Percentiles rank a stretch among this genome's conserved stretches.
Conservation (phyloP, 1,284 basidiomycete genomes). For the Gomphus bonarii region DNA sequence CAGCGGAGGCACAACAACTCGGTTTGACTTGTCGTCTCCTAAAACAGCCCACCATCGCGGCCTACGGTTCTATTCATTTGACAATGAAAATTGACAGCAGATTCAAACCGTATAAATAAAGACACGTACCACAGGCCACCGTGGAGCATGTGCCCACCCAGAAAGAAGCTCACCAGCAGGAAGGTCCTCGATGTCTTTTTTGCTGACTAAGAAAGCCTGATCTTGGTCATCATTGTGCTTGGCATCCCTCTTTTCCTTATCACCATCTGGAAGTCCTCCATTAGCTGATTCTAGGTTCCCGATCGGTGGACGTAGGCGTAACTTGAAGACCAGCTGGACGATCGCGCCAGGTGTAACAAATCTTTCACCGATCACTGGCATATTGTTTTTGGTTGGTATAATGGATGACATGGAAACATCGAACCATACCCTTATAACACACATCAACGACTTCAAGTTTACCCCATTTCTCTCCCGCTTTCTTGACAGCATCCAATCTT, state of each 20-base stretch:
- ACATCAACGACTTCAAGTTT: constrained; percentile 77
- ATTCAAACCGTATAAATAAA: background rate
- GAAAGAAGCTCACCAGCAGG: constrained; percentile 31
- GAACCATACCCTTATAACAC: constrained; percentile 67
- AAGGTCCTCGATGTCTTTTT: constrained; percentile 54
- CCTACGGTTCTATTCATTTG: constrained; percentile 51
- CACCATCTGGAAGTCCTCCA: constrained; percentile 32
- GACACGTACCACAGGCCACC: constrained; percentile 72
- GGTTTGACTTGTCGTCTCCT: constrained; percentile 84
- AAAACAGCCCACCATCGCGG: constrained; percentile 89
- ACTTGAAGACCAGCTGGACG: constrained; percentile 80
- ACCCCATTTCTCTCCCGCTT: constrained; percentile 68
- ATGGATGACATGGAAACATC: background rate
- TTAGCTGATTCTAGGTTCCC: constrained; percentile 17
- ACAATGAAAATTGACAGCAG: background rate
- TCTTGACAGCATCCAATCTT: constrained; percentile 50
- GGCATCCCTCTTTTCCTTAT: constrained; percentile 38
- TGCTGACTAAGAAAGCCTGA: constrained; percentile 54
- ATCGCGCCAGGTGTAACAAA: constrained; percentile 84
- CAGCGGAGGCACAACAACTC: constrained; percentile 85
- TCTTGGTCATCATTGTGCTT: constrained; percentile 51
- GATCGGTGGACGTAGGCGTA: constrained; percentile 52
- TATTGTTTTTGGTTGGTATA: constrained; percentile 4
- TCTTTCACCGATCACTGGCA: constrained; percentile 83
- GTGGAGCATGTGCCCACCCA: constrained; percentile 82